These are phyloP conservation scores for Yarrowia alimentaria DNA, from an alignment of 805 yeast genomes.

Conservation along the genomic window DNA sequence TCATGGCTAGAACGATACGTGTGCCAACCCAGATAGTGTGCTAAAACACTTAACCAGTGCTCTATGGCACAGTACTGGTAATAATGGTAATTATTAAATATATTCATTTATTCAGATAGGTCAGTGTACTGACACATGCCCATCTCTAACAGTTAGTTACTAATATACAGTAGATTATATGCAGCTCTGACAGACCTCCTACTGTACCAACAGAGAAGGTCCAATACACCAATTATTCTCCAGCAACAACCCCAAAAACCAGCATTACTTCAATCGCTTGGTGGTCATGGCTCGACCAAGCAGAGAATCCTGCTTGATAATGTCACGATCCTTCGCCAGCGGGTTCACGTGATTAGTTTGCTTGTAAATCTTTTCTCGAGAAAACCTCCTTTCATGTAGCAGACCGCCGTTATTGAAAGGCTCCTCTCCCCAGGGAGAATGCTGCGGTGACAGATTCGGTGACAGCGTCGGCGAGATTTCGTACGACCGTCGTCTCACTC, in stretches of 20 bases:
- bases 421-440: slow-evolving; percentile 3
- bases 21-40: too few relatives aligned
- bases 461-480: background rate
- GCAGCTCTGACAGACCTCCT: too few relatives aligned
- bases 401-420: slow-evolving; percentile 10
- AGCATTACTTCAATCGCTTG: background rate
- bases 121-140: too few relatives aligned
- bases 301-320: slow-evolving; percentile 24
- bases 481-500: background rate
- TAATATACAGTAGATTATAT: too few relatives aligned
- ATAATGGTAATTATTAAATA: too few relatives aligned
- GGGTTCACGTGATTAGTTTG: slow-evolving; percentile 12
- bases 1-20: too few relatives aligned
- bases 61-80: too few relatives aligned
- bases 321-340: slow-evolving; percentile 19
- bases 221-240: too few relatives aligned
- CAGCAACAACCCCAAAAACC: background rate
- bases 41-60: too few relatives aligned
- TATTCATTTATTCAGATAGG: too few relatives aligned
- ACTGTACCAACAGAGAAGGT: too few relatives aligned
- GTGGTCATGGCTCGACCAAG: slow-evolving; percentile 20
- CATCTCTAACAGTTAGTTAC: too few relatives aligned
- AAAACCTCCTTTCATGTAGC: slow-evolving; percentile 11
- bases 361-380: slow-evolving; percentile 3
- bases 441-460: slow-evolving; percentile 6